These are phyloP conservation scores for Naganishia sp. DNA, from an alignment of 1,284 basidiomycete genomes.

Conservation along the genomic window DNA sequence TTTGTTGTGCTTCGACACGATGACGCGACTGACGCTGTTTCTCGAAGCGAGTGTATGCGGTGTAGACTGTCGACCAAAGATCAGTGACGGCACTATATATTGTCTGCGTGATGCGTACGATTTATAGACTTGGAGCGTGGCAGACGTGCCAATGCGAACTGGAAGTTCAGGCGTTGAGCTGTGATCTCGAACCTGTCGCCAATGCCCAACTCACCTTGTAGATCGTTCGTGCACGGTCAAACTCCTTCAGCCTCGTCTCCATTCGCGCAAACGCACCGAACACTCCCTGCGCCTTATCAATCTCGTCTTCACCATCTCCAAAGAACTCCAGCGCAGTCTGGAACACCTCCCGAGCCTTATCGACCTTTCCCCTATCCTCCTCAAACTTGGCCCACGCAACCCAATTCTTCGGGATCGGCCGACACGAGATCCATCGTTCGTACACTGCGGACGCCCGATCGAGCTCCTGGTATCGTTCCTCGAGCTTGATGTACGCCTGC, in stretches of 20 bases:
- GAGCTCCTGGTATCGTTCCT: conserved; percentile 86
- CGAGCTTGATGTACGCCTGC: conserved; percentile 97
- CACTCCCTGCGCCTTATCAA: conserved; percentile 95
- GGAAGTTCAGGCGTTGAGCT: background rate
- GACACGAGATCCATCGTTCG: conserved; percentile 89
- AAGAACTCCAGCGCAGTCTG: conserved; percentile 96
- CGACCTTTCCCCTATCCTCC: conserved; percentile 80
- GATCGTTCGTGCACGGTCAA: conserved; percentile 91
- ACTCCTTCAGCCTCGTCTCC: conserved; percentile 95
- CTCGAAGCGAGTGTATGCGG: conserved; percentile 94
- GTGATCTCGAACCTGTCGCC: background rate
- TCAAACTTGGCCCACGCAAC: conserved; percentile 96
- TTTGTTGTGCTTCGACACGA: background rate
- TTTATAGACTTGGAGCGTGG: conserved; percentile 83
- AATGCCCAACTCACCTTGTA: conserved; percentile 69
- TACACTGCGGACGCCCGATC: conserved; percentile 91
- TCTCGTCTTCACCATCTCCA: conserved; percentile 94
- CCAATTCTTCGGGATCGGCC: conserved; percentile 94
- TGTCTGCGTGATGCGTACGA: conserved; percentile 37
- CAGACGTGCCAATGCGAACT: conserved; percentile 90
- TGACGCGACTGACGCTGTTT: conserved; percentile 67
- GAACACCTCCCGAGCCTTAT: conserved; percentile 94
- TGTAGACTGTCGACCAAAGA: conserved; percentile 61
- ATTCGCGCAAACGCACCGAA: conserved; percentile 97
- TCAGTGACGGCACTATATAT: background rate